Base-by-base conservation (phyloP, 441 rosid species). In the Adansonia rubrostipa region DNA sequence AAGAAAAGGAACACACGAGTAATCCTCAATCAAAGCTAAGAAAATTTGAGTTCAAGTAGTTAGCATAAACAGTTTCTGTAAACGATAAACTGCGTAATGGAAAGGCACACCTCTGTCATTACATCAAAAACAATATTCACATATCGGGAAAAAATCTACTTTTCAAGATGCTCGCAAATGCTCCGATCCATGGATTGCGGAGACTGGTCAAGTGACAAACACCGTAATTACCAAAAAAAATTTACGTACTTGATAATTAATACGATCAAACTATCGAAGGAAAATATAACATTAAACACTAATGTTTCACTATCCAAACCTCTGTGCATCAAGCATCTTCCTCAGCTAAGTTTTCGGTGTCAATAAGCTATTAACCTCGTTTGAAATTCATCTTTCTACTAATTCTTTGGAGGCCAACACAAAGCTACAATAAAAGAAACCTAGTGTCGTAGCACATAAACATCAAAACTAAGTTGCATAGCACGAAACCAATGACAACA, bases 371-470 rank as follows among this genome's bases (percentile, higher is more conserved):
- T 28, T 53, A 71, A 53, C 45, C 45, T 33, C 3, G 17, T 9
- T 44, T 56, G 5, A 28, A 51, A 24, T 51, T 51, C 14, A 24
- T 33, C 45, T 4, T 71, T 14, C 33, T 9, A 71, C 22, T 71
- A 15, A 71, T 71, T 71, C 62, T 53, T 42, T 71, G 75, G 33
- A 71, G 11, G 4, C 62, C 19, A n/a, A 51, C 36, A 67, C n/a
- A 45, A n/a, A 1, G 72, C 24, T 45, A 22, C 36, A 8, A 28
- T 13, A 33, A 62, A 60, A 28, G 67, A 62, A 62, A 62, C 42
- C 3, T 22, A 13, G 11, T 3, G 4, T 11, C n/a, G 1, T 62
- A 62, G 45, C 28, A 58, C 9, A 62, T 13, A 28, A 28, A 62
- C 17, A 28, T 28, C 17, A 33, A 33, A 13, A 17, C 4, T 28